These are phyloP conservation scores for Hericium rajendrae DNA, from an alignment of 768 basidiomycete species.

Conservation along the genomic window DNA sequence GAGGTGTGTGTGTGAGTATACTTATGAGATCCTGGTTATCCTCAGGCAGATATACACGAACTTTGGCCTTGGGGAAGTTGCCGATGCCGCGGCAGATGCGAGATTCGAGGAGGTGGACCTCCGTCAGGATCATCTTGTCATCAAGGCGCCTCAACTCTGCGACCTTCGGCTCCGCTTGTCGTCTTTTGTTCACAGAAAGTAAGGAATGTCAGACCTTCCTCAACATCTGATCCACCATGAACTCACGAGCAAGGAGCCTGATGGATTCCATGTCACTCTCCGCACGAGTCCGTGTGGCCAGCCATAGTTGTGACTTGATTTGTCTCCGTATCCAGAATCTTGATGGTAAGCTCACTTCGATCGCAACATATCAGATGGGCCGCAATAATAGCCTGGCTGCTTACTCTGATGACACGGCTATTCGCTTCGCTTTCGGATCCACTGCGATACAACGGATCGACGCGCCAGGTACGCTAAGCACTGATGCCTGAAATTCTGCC, in stretches of 20 bases:
- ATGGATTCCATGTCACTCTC: constrained; percentile 85
- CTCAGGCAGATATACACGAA: constrained; percentile 19
- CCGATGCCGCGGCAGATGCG: constrained; percentile 83
- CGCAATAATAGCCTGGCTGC: constrained; percentile 16
- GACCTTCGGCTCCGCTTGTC: constrained; percentile 78
- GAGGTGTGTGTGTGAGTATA: constrained; percentile 58
- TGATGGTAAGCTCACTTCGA: constrained; percentile 63
- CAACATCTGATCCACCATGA: not conserved
- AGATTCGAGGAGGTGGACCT: constrained; percentile 91
- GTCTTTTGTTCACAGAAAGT: constrained; percentile 39
- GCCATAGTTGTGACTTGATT: constrained; percentile 50
- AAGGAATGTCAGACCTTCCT: not conserved
- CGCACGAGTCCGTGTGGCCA: constrained; percentile 72
- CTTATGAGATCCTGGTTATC: not conserved
- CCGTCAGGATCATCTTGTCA: constrained; percentile 96
- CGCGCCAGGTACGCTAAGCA: constrained; percentile 57
- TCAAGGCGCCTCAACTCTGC: constrained; percentile 87
- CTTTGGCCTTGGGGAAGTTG: constrained; percentile 88
- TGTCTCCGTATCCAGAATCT: constrained; percentile 67
- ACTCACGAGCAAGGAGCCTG: constrained; percentile 65
- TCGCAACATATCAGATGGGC: not conserved
- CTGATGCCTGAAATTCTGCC: constrained; percentile 46
- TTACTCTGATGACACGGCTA: constrained; percentile 90
- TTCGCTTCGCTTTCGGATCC: constrained; percentile 62
- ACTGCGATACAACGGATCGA: constrained; percentile 69